Conservation (phyloP, 2,329 filamentous ascomycete species). For the Didymella lethalis region DNA sequence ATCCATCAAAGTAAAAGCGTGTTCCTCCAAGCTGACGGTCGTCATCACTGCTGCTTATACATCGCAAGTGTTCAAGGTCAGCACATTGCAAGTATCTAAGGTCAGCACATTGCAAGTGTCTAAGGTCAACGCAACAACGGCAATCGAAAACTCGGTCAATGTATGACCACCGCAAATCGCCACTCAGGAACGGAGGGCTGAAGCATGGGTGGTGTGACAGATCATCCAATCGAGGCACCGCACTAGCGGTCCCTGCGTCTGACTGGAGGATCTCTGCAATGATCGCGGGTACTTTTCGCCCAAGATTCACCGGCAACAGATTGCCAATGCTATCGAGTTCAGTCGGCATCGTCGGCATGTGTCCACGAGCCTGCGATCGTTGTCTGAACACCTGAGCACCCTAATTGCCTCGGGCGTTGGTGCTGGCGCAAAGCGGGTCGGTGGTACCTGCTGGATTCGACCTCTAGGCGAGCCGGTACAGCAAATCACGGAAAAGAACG, state of each 20-base stretch:
- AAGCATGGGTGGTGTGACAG: conserved; percentile 10
- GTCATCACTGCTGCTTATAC: neutral
- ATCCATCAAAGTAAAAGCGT: neutral
- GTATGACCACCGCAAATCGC: conserved; percentile 17
- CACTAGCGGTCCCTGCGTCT: conserved; percentile 16
- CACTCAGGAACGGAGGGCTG: conserved; percentile 18
- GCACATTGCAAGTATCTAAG: neutral
- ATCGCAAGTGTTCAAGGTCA: neutral
- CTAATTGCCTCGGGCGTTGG: conserved; percentile 4
- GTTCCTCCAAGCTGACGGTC: neutral
- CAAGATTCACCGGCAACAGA: neutral
- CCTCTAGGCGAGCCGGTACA: conserved; percentile 27
- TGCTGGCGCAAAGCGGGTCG: conserved; percentile 19
- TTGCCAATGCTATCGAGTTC: neutral
- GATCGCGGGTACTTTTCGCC: conserved; percentile 16
- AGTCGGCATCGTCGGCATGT: neutral
- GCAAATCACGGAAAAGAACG: conserved; percentile 24
- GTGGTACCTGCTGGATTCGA: conserved; percentile 19
- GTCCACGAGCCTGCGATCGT: neutral
- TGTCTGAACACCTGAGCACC: neutral
- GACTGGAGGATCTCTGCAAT: conserved; percentile 2
- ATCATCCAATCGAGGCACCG: conserved; percentile 6
- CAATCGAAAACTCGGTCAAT: conserved; percentile 12
- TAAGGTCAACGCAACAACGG: conserved; percentile 1
- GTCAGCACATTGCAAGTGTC: neutral